phyloP scores from a whole-genome alignment of 148 eudicot species.

The Heliosperma pusillum region DNA sequence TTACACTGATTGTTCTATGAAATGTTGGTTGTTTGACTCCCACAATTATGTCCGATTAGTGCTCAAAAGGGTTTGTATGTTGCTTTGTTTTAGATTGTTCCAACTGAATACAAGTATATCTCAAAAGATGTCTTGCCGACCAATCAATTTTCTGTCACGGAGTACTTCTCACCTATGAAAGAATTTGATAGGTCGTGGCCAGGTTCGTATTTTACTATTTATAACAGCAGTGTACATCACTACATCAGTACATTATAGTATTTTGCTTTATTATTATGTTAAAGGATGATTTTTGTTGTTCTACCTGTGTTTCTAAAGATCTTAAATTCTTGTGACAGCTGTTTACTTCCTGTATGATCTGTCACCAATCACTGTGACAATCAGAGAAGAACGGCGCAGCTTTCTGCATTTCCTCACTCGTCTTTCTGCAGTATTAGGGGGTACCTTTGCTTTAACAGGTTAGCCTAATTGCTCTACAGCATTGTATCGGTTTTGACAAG shows the following conservation, averaged over 20 bases:
- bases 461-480: slow-evolving; percentile 22
- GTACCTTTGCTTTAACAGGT: slow-evolving; percentile 99
- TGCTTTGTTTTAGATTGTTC: slow-evolving; percentile 68
- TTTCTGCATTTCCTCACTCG: slow-evolving; percentile 97
- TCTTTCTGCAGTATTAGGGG: slow-evolving; percentile 96
- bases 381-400: slow-evolving; percentile 93
- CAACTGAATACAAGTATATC: slow-evolving; percentile 79
- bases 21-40: not conserved
- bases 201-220: slow-evolving; percentile 44
- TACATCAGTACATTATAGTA: not conserved
- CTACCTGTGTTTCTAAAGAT: slow-evolving; percentile 4
- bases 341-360: slow-evolving; percentile 96
- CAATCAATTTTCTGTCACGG: slow-evolving; percentile 96
- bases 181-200: slow-evolving; percentile 93
- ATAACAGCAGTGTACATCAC: slow-evolving; percentile 6
- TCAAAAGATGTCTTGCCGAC: slow-evolving; percentile 88
- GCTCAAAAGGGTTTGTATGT: slow-evolving; percentile 7
- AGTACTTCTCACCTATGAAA: slow-evolving; percentile 83
- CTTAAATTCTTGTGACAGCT: slow-evolving; percentile 43
- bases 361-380: slow-evolving; percentile 96
- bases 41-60: slow-evolving; percentile 11
- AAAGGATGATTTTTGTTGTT: slow-evolving; percentile 8
- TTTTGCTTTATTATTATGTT: too few species aligned
- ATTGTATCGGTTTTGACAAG: too few species aligned
- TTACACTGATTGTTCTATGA: not conserved